Conservation (phyloP, 1,284 basidiomycete genomes). For the Rhodotorula sp. region DNA sequence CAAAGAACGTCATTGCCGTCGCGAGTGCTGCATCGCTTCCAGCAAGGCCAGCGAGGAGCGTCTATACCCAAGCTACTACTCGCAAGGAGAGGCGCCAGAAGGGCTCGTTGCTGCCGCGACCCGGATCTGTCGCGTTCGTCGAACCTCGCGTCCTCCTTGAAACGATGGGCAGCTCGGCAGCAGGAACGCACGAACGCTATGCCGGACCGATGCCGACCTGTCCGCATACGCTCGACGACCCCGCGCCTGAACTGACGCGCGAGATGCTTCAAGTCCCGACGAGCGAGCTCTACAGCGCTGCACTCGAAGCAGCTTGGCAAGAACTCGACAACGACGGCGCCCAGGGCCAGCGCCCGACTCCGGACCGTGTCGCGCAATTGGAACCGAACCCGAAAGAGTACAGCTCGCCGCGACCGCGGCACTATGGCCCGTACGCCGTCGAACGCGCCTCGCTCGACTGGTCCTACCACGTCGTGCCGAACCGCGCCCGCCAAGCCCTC, state of each 20-base stretch:
- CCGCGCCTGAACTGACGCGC: slow-evolving; percentile 20
- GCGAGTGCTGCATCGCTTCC: too few relatives aligned
- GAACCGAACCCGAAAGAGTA: slow-evolving; percentile 15
- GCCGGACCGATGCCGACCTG: slow-evolving; percentile 12
- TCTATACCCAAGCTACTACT: too few relatives aligned
- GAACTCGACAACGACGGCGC: background rate
- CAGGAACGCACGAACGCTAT: slow-evolving; percentile 5
- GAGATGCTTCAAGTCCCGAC: slow-evolving; percentile 38
- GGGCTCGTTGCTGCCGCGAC: slow-evolving; percentile 26
- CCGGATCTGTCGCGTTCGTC: slow-evolving; percentile 16
- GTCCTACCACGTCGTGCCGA: slow-evolving; percentile 41
- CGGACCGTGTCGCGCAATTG: slow-evolving; percentile 6
- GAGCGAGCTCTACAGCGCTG: slow-evolving; percentile 36
- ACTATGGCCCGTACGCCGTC: slow-evolving; percentile 26
- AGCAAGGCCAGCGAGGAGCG: too few relatives aligned
- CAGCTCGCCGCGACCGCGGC: slow-evolving; percentile 11
- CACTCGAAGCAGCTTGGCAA: slow-evolving; percentile 11
- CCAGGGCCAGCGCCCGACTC: background rate
- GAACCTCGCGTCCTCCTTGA: background rate
- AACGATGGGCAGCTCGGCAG: background rate
- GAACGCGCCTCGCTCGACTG: slow-evolving; percentile 38
- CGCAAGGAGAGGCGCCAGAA: slow-evolving; percentile 4
- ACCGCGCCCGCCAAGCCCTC: slow-evolving; percentile 29
- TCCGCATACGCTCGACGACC: slow-evolving; percentile 8
- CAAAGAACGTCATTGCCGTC: too few relatives aligned